These are phyloP conservation scores for Periconia macrospinosa DNA, from an alignment of 2,329 filamentous ascomycete species.

Conservation along the genomic window DNA sequence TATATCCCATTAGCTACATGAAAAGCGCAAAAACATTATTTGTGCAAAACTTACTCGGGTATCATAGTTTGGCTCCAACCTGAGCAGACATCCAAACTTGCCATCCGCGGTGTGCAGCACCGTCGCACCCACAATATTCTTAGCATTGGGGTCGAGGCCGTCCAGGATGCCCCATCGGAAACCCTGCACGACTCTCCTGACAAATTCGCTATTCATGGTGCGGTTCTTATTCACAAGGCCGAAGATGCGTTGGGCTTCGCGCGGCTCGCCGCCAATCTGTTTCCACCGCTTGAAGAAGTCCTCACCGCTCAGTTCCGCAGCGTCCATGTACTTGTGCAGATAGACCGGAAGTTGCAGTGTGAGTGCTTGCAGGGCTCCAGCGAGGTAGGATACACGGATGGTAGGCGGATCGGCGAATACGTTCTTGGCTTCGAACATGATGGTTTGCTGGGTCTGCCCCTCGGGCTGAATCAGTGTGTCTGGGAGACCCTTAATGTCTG, in stretches of 20 bases:
- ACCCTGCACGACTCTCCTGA: slow-evolving; percentile 73
- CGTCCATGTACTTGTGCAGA: slow-evolving; percentile 96
- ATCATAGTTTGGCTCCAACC: slow-evolving; percentile 90
- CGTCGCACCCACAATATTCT: slow-evolving; percentile 91
- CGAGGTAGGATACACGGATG: slow-evolving; percentile 90
- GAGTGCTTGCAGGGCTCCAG: slow-evolving; percentile 87
- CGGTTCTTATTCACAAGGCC: slow-evolving; percentile 62
- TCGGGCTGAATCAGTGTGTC: slow-evolving; percentile 77
- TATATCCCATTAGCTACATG: slow-evolving; percentile 44
- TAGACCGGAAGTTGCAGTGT: slow-evolving; percentile 88
- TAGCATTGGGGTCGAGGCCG: slow-evolving; percentile 85
- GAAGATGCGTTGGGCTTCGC: slow-evolving; percentile 89
- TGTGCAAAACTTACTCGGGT: slow-evolving; percentile 74
- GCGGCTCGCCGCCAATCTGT: slow-evolving; percentile 86
- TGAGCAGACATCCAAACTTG: slow-evolving; percentile 91
- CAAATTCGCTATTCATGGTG: slow-evolving; percentile 71
- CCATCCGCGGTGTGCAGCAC: slow-evolving; percentile 81
- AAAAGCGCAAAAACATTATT: background rate
- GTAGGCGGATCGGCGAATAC: slow-evolving; percentile 85
- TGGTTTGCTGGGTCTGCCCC: slow-evolving; percentile 85
- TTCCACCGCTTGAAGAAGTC: slow-evolving; percentile 99
- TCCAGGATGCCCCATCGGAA: slow-evolving; percentile 88
- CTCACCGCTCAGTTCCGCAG: slow-evolving; percentile 79
- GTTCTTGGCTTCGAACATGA: slow-evolving; percentile 87
- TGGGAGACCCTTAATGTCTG: slow-evolving; percentile 85